Evolutionary conservation across 345 rosid genomes (phyloP).

Genomic region (Euphorbia pulcherrima): DNA sequence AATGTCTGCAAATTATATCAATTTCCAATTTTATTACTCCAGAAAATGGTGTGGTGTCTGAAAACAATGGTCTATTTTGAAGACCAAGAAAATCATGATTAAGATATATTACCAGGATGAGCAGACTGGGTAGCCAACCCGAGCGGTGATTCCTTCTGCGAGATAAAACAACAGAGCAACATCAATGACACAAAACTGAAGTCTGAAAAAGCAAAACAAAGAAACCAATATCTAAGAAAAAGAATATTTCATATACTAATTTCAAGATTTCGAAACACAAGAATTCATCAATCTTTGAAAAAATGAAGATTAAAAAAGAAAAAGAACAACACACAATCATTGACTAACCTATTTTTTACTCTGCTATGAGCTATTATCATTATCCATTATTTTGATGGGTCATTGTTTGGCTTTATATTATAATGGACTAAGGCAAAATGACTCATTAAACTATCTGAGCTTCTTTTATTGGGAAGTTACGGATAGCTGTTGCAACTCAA

Average conservation of each 20-base stretch:
- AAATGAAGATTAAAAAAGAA: too few species aligned
- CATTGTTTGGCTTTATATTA: too few species aligned
- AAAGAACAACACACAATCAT: too few species aligned
- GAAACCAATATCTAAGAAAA: too few species aligned
- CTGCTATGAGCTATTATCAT: too few species aligned
- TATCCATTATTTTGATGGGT: too few species aligned
- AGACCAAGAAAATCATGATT: not conserved
- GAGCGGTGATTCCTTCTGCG: slow-evolving; percentile 76
- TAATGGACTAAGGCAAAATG: too few species aligned
- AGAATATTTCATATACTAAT: not conserved
- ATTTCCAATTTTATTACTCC: not conserved
- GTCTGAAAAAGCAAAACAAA: not conserved
- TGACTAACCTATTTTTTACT: too few species aligned
- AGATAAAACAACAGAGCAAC: not conserved
- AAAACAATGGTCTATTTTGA: not conserved
- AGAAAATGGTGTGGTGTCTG: not conserved
- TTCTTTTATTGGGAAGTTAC: too few species aligned
- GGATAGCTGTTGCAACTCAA: too few species aligned
- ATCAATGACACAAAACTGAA: not conserved
- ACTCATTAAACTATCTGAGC: too few species aligned
- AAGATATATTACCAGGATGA: slow-evolving; percentile 64
- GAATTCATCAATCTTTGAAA: not conserved
- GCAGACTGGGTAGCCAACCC: slow-evolving; percentile 76
- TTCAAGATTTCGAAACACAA: not conserved
- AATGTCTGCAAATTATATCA: too few species aligned